Evolutionary conservation across 257 asterid genomes (phyloP).

Genomic region (Nicotiana undulata): DNA sequence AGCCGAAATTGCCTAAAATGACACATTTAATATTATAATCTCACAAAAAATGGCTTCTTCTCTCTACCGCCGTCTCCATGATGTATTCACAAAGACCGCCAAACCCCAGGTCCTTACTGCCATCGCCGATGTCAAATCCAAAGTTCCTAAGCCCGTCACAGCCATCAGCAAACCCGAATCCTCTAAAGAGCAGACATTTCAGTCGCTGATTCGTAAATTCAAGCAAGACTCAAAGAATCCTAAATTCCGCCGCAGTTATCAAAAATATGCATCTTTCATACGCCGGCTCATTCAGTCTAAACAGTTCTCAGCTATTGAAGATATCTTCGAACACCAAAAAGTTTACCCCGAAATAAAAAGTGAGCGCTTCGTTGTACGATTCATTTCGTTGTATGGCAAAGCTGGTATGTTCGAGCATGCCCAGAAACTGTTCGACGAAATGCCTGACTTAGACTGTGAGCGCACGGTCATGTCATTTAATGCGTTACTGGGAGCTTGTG

Average conservation of each 20-base stretch:
- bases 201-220: slow-evolving; percentile 1
- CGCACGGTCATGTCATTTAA: slow-evolving; percentile 31
- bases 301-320: slow-evolving; percentile 11
- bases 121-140: not conserved
- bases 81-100: too few relatives aligned
- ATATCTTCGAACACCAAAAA: slow-evolving; percentile 16
- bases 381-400: slow-evolving; percentile 28
- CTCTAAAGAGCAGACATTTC: not conserved
- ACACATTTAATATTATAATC: too few relatives aligned
- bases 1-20: too few relatives aligned
- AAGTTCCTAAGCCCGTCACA: not conserved
- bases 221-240: not conserved
- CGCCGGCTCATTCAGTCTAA: slow-evolving; percentile 1
- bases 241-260: slow-evolving; percentile 1
- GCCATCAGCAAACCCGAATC: not conserved
- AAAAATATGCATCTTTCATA: slow-evolving; percentile 1
- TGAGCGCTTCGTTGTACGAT: slow-evolving; percentile 10
- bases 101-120: too few relatives aligned
- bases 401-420: slow-evolving; percentile 35
- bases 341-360: slow-evolving; percentile 8
- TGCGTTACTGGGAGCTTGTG: slow-evolving; percentile 37
- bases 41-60: too few relatives aligned
- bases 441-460: slow-evolving; percentile 22
- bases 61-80: too few relatives aligned
- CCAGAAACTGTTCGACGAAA: slow-evolving; percentile 37